phyloP scores from a whole-genome alignment of 2,329 filamentous ascomycete species.

The Ascochyta viciae-villosae region DNA sequence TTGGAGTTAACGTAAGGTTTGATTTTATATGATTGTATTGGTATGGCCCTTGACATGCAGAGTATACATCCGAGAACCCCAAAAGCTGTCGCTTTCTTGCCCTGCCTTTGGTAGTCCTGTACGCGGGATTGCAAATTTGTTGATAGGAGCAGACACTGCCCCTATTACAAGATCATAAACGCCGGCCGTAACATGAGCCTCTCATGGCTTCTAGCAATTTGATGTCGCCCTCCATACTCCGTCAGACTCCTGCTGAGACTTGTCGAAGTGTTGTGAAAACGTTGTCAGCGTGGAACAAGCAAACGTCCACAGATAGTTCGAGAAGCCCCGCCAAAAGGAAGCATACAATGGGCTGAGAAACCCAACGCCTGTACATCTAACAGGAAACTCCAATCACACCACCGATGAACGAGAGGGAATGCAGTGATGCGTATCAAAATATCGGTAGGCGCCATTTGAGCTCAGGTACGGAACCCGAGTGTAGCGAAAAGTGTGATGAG shows the following conservation, averaged over 20 bases:
- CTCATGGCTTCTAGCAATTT: conserved; percentile 7
- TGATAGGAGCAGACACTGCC: not conserved
- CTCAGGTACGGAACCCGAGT: not conserved
- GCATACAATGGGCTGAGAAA: not conserved
- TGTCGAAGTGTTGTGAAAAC: not conserved
- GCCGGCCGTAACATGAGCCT: conserved; percentile 1
- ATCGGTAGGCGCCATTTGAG: not conserved
- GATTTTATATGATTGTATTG: not conserved
- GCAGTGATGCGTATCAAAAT: not conserved
- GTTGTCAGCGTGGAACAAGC: not conserved
- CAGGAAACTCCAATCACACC: not conserved
- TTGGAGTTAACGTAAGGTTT: not conserved
- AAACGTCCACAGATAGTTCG: not conserved
- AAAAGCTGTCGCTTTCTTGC: not conserved
- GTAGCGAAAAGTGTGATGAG: conserved; percentile 3
- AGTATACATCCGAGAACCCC: not conserved
- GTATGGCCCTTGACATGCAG: not conserved
- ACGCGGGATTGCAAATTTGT: conserved; percentile 2
- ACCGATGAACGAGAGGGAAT: not conserved
- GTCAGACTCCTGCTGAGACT: not conserved
- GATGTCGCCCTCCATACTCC: not conserved
- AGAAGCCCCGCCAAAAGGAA: not conserved
- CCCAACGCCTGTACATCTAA: not conserved
- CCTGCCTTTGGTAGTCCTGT: not conserved
- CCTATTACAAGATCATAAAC: not conserved